phyloP scores from a whole-genome alignment of 148 eudicot species.

The Euryodendron excelsum region DNA sequence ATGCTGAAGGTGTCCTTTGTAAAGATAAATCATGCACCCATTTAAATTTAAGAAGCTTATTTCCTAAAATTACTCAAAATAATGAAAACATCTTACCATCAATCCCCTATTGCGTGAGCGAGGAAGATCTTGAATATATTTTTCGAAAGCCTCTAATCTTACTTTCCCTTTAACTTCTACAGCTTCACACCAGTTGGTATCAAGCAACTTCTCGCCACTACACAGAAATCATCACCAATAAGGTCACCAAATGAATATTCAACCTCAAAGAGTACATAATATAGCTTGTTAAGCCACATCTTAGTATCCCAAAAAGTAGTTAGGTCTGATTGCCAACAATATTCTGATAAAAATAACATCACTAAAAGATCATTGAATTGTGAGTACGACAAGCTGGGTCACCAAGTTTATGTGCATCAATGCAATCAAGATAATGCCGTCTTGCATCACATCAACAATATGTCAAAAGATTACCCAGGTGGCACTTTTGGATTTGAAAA shows the following conservation, averaged over 20 bases:
- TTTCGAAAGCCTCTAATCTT: constrained; percentile 76
- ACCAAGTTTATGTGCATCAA: not conserved
- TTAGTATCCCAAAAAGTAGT: not conserved
- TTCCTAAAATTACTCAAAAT: not conserved
- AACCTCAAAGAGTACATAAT: not conserved
- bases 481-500: not conserved
- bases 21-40: constrained; percentile 4
- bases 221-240: constrained; percentile 34
- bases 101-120: constrained; percentile 78
- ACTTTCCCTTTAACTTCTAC: constrained; percentile 87
- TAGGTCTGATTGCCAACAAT: not conserved
- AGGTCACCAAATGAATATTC: constrained; percentile 25
- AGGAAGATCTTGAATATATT: constrained; percentile 85
- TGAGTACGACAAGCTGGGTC: not conserved
- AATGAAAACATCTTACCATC: constrained; percentile 56
- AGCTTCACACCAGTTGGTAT: constrained; percentile 56
- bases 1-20: not conserved
- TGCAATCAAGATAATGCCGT: too few relatives aligned
- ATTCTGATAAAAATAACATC: not conserved
- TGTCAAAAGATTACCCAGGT: not conserved
- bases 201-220: constrained; percentile 87
- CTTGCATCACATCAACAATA: not conserved
- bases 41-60: not conserved
- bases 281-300: not conserved
- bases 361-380: not conserved